These are phyloP conservation scores for Aspergillus eucalypticola DNA, from an alignment of 2,329 filamentous ascomycete genomes.

Conservation along the genomic window DNA sequence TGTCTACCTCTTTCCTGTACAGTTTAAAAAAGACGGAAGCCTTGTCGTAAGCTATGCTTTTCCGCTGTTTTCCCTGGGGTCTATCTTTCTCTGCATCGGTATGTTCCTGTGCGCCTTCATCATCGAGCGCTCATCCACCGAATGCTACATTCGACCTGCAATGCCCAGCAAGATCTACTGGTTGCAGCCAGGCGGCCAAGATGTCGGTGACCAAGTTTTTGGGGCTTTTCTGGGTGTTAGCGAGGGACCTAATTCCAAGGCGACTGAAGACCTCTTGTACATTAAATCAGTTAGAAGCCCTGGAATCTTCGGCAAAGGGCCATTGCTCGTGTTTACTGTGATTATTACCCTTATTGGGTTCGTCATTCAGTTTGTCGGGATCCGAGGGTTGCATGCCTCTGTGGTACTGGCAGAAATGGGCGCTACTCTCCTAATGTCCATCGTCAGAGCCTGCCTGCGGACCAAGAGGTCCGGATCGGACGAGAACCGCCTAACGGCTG, in stretches of 20 bases:
- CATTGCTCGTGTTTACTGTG: constrained; percentile 27
- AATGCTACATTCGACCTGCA: constrained; percentile 26
- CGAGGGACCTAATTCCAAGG: constrained; percentile 20
- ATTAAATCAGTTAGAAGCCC: constrained; percentile 30
- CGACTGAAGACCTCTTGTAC: constrained; percentile 23
- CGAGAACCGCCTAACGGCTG: constrained; percentile 27
- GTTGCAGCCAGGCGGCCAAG: constrained; percentile 42
- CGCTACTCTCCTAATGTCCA: constrained; percentile 39
- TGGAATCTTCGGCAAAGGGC: constrained; percentile 14
- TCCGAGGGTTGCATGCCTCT: constrained; percentile 40
- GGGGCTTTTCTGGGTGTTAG: constrained; percentile 37
- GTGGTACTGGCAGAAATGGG: constrained; percentile 40
- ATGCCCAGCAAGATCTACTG: constrained; percentile 37
- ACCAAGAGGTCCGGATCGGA: constrained; percentile 33
- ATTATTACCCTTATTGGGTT: constrained; percentile 35
- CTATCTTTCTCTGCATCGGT: constrained; percentile 33
- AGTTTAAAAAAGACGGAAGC: constrained; percentile 29
- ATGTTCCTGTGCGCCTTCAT: constrained; percentile 40
- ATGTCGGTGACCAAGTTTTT: constrained; percentile 42
- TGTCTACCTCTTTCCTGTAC: constrained; percentile 27
- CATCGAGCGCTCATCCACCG: constrained; percentile 34
- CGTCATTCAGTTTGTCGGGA: constrained; percentile 42
- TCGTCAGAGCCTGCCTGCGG: constrained; percentile 37
- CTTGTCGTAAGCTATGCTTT: constrained; percentile 34
- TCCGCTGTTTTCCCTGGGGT: constrained; percentile 36